phyloP scores from a whole-genome alignment of 495 filamentous ascomycete species.

The Penicillium longicatenatum region DNA sequence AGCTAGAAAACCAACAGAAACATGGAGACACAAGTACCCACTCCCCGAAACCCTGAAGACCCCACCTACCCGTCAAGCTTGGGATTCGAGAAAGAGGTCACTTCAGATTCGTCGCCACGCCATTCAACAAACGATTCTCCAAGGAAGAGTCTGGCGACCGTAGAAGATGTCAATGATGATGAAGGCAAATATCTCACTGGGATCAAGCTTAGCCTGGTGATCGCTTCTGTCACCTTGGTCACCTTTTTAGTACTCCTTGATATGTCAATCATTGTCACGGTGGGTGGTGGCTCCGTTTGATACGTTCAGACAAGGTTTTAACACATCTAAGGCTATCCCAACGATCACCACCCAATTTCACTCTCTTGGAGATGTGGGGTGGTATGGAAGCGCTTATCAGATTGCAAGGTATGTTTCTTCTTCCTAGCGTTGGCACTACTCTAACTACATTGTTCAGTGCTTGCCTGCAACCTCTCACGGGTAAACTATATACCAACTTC shows the following conservation, averaged over 20 bases:
- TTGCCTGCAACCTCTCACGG: constrained; percentile 47
- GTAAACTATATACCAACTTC: constrained; percentile 51
- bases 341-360: constrained; percentile 46
- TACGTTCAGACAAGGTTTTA: neutral
- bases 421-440: neutral
- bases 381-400: constrained; percentile 50
- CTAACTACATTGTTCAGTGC: constrained; percentile 26
- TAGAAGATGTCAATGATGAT: constrained; percentile 2
- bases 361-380: constrained; percentile 44
- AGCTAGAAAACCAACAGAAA: neutral
- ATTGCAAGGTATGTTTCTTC: constrained; percentile 35
- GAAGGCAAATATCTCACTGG: constrained; percentile 20
- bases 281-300: constrained; percentile 1
- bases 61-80: neutral
- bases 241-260: constrained; percentile 23
- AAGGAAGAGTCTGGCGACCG: neutral
- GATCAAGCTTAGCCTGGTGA: constrained; percentile 13
- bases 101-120: neutral
- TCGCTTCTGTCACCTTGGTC: constrained; percentile 17
- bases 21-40: neutral
- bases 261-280: constrained; percentile 23
- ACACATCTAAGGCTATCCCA: constrained; percentile 35
- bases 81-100: neutral
- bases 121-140: neutral
- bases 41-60: neutral